These are phyloP conservation scores for Monilinia vaccinii-corymbosi DNA, from an alignment of 2,329 filamentous ascomycete species.

Conservation along the genomic window DNA sequence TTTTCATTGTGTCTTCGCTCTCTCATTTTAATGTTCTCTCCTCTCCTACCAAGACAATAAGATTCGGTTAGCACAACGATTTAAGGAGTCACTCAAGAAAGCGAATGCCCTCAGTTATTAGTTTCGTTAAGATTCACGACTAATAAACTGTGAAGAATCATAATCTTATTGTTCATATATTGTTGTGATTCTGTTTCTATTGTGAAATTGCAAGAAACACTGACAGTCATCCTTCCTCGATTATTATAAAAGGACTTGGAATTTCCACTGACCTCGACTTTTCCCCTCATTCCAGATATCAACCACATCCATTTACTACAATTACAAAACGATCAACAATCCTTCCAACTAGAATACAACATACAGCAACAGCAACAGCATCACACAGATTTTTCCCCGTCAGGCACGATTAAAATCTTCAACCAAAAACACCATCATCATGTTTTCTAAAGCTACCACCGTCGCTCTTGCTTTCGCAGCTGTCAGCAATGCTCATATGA, in stretches of 20 bases:
- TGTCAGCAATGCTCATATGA: conserved; percentile 64
- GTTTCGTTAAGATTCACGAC: background rate
- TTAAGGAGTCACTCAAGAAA: background rate
- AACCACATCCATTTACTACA: background rate
- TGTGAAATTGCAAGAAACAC: background rate
- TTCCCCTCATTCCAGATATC: background rate
- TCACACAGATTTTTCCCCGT: conserved; percentile 18
- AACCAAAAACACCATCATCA: conserved; percentile 26
- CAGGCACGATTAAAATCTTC: conserved; percentile 20
- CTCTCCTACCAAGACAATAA: background rate
- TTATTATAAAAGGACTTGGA: background rate
- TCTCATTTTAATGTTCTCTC: background rate
- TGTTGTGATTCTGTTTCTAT: background rate
- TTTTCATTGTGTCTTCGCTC: background rate
- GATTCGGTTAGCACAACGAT: background rate
- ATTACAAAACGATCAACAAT: background rate
- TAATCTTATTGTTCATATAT: background rate
- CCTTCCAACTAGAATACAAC: background rate
- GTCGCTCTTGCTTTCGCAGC: conserved; percentile 48
- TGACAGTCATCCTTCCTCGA: background rate
- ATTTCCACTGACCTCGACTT: background rate
- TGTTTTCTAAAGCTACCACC: conserved; percentile 42
- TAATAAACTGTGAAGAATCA: background rate
- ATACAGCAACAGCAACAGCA: no score
- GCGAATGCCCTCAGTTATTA: background rate